A percentile compares a stretch with the other conserved stretches of the same genome.
Evolutionary conservation across 2,329 filamentous ascomycete genomes (phyloP).

Genomic region (Stemphylium vesicarium): DNA sequence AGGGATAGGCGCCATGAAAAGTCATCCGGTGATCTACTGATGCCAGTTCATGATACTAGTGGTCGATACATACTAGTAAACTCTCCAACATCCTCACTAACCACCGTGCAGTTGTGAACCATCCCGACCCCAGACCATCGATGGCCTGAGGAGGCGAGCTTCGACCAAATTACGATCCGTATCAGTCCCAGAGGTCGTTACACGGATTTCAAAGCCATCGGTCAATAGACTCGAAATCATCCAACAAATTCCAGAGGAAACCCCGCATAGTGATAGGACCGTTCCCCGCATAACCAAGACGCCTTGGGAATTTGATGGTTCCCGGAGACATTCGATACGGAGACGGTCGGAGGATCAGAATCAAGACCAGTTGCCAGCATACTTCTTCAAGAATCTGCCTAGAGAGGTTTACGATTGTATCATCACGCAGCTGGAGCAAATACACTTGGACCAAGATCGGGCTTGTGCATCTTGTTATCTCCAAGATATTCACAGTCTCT

Average conservation of each 20-base stretch:
- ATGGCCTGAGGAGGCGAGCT: not conserved
- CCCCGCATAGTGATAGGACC: conserved; percentile 10
- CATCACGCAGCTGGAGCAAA: conserved; percentile 55
- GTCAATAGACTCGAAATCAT: not conserved
- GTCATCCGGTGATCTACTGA: not conserved
- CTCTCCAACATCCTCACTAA: not conserved
- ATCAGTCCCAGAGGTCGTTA: conserved; percentile 1
- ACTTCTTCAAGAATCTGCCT: conserved; percentile 57
- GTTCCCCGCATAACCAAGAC: conserved; percentile 41
- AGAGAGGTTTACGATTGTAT: conserved; percentile 63
- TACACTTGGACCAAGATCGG: conserved; percentile 47
- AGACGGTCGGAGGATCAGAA: conserved; percentile 19
- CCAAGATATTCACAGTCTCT: conserved; percentile 60
- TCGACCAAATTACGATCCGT: conserved; percentile 10
- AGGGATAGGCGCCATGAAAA: not conserved
- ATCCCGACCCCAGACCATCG: conserved; percentile 11
- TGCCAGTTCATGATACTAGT: not conserved
- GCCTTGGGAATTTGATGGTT: conserved; percentile 49
- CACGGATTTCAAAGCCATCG: conserved; percentile 1
- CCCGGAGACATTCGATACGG: conserved; percentile 42
- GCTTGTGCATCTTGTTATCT: conserved; percentile 62
- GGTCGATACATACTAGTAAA: not conserved
- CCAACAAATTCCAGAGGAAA: not conserved
- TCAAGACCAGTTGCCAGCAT: conserved; percentile 27
- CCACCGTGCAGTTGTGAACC: conserved; percentile 10